A percentile compares a stretch with the other conserved stretches of the same genome.
Conservation (phyloP, 345 rosid genomes). For the Reutealis trisperma region DNA sequence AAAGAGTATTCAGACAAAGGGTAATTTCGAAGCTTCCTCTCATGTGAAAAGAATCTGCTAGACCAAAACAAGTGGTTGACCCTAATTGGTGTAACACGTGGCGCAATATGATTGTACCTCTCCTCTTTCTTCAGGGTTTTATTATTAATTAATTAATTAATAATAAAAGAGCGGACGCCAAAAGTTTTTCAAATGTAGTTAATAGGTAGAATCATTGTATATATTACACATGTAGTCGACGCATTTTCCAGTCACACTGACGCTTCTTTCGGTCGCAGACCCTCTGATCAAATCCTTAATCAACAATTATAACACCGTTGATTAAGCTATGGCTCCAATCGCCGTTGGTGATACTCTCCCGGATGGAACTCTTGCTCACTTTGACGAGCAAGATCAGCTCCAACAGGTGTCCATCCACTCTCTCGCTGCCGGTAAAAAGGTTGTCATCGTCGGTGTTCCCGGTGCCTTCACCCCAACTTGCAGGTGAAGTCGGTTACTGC, state of each 20-base stretch:
- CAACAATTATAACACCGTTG: background rate
- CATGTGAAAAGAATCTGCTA: too few relatives aligned
- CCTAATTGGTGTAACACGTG: too few relatives aligned
- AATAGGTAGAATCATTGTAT: background rate
- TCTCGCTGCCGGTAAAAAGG: constrained; percentile 81
- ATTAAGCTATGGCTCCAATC: constrained; percentile 75
- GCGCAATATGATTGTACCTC: too few relatives aligned
- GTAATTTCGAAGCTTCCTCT: too few relatives aligned
- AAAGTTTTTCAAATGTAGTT: background rate
- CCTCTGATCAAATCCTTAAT: too few relatives aligned
- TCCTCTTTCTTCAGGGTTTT: too few relatives aligned
- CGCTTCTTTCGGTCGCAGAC: background rate
- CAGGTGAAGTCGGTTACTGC: constrained; percentile 48
- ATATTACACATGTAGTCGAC: too few relatives aligned
- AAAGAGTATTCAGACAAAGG: too few relatives aligned
- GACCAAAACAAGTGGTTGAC: too few relatives aligned
- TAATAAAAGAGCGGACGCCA: background rate
- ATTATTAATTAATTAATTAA: too few relatives aligned
- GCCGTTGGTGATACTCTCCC: constrained; percentile 71
- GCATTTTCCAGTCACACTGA: background rate
- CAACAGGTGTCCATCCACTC: constrained; percentile 77
- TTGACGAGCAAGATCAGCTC: constrained; percentile 85
- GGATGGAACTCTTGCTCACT: constrained; percentile 76
- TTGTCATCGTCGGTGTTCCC: constrained; percentile 87
- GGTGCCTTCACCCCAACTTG: constrained; percentile 99